Base-by-base conservation (phyloP, 805 yeast species). In the Yarrowia sp. region DNA sequence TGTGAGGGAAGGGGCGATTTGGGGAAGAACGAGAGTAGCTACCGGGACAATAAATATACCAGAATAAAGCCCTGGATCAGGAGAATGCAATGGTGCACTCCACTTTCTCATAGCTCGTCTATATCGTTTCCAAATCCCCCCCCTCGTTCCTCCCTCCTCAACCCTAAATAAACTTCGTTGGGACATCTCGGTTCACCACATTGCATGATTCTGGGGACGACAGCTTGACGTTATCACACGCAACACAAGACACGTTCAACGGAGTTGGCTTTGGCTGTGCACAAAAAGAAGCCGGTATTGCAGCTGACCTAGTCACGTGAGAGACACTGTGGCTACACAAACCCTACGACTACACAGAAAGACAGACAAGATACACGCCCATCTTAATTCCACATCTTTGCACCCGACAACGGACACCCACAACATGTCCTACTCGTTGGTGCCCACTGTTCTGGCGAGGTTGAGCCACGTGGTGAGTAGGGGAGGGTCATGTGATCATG, bases 391-490 rank as follows among this genome's bases (percentile, higher is more conserved):
- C 32, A 26, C 32, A 26, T 26, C 32, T 15, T 15, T 8, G 16
- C 46, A 42, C 19, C n/a, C 19, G 9, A 15, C 46, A 42, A 45
- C 49, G 16, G 32, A 45, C 5, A 8, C 49, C 8, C 26, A 9
- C 26, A 36, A 15, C 58, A 53, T 59, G 65, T 32, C 65, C 2
- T 45, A 59, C 35, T 59, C 65, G 35, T 59, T 59, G 65, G 65
- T 59, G 40, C 65, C 65, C 7, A 59, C 65, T 3, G 52, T 59
- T 12, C 19, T 59, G 65, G 42, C 41, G 8, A n/a, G 65, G n/a
- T 35, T 59, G 50, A 59, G 65, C 65, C 52, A 59, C 19, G 65
- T 59, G 65, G 65, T 59, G 52, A 59, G 65, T 59, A 45, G 19
- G 0, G 15, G 38, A 7, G 63, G 9, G 26, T 38, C 35, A 53